Percentiles rank a stretch among this genome's conserved stretches.
Conservation (phyloP, 2,329 filamentous ascomycete species). For the Phialophora expanda region DNA sequence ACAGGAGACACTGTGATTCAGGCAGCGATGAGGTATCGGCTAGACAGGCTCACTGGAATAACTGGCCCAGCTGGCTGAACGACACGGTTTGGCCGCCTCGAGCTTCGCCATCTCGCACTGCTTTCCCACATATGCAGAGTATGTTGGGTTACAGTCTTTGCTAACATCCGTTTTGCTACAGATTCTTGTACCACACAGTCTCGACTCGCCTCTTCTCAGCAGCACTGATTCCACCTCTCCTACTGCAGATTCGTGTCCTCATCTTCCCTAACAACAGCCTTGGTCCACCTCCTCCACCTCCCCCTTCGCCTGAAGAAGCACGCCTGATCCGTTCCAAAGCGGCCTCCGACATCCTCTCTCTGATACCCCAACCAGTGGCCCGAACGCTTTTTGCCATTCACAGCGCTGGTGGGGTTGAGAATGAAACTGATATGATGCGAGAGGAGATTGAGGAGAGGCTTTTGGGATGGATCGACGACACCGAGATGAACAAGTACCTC, state of each 20-base stretch:
- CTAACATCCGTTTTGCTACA: constrained; percentile 37
- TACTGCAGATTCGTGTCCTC: constrained; percentile 68
- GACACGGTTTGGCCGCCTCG: not conserved
- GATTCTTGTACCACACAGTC: constrained; percentile 54
- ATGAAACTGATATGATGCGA: constrained; percentile 58
- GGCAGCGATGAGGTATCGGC: not conserved
- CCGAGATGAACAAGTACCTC: constrained; percentile 91
- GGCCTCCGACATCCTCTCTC: constrained; percentile 49
- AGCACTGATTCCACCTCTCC: constrained; percentile 66
- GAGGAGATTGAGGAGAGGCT: constrained; percentile 66
- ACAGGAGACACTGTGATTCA: not conserved
- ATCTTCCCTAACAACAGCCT: constrained; percentile 73
- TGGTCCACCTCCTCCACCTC: constrained; percentile 39
- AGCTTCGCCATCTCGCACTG: not conserved
- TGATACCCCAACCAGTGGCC: constrained; percentile 53
- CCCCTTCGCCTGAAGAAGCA: constrained; percentile 37
- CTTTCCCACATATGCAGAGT: not conserved
- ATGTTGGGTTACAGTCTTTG: not conserved
- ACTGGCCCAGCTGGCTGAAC: not conserved
- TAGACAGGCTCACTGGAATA: not conserved
- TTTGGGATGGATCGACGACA: constrained; percentile 76
- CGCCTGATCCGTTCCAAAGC: constrained; percentile 51
- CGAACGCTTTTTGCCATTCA: constrained; percentile 48
- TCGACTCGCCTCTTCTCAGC: constrained; percentile 69
- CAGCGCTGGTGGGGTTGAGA: constrained; percentile 55